These are phyloP conservation scores for Rhododendron molle DNA, from an alignment of 148 eudicot species.

Conservation along the genomic window DNA sequence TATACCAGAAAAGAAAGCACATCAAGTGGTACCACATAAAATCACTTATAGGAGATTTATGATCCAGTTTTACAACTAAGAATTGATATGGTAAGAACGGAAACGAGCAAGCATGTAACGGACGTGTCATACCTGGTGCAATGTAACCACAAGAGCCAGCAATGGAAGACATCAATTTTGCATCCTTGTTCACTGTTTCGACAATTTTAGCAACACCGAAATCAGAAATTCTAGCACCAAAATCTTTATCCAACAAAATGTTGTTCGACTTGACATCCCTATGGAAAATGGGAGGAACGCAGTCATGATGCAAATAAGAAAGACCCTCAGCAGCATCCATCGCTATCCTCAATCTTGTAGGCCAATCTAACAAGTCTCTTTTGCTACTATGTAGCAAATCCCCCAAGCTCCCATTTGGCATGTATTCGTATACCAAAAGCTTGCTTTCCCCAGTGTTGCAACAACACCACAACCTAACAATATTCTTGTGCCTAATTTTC, in stretches of 20 bases:
- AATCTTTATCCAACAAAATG: conserved; percentile 39
- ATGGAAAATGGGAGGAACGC: conserved; percentile 48
- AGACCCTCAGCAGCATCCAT: conserved; percentile 51
- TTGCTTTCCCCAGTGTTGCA: conserved; percentile 27
- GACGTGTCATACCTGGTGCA: conserved; percentile 43
- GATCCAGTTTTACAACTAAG: not conserved
- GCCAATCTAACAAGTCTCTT: conserved; percentile 38
- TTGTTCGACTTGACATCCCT: conserved; percentile 52
- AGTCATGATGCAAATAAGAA: conserved; percentile 54
- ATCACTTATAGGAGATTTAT: not conserved
- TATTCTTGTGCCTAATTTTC: conserved; percentile 47
- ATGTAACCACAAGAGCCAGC: conserved; percentile 60
- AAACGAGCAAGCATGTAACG: not conserved
- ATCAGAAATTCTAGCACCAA: conserved; percentile 47
- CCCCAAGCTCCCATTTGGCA: conserved; percentile 50
- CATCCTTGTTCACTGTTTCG: conserved; percentile 14
- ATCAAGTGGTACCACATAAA: not conserved
- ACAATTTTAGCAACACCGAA: conserved; percentile 49
- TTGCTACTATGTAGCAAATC: conserved; percentile 39
- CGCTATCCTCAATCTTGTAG: conserved; percentile 34
- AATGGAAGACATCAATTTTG: conserved; percentile 41
- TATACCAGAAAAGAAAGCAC: not conserved
- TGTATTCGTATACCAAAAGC: conserved; percentile 48
- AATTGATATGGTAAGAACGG: not conserved
- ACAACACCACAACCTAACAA: conserved; percentile 51